Base-by-base conservation (phyloP, 1,139 yeast species). In the Suhomyces guaymorum region DNA sequence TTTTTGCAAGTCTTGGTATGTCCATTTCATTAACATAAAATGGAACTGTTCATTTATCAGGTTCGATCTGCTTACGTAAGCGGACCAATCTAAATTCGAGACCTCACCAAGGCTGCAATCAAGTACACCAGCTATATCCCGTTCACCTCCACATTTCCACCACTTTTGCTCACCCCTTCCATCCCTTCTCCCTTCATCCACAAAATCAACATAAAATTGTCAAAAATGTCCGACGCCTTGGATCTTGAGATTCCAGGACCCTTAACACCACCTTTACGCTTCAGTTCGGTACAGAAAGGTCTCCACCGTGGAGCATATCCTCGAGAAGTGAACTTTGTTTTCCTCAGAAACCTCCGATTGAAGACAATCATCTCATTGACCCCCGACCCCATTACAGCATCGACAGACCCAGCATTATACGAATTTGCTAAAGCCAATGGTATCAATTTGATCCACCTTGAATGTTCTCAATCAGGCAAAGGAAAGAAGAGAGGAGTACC, bases 261-360 rank as follows among this genome's bases (percentile, higher is more conserved):
- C 9, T 54, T 83, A 28, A 82, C 84, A 0, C 94, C 97, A 0
- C 97, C 97, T 1, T 68, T 89, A 42, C 71, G 89, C 46, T 92
- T 84, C 60, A 80, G 80, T 32, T 70, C 78, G 6, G 79, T 89
- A 1, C 86, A 84, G 49, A 78, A 85, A 1, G 70, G 75, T 35
- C 64, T 90, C 4, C 85, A 80, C 52, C 66, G 97, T 32, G 97
- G 97, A 0, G 83, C 95, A 1, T 86, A 85, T 50, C 97, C 97
- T 1, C 73, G 94, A 36, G 78, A 78, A 33, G 74, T 82, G 39
- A 89, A 88, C 54, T 70, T 75, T 40, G 72, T 80, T n/a, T 92
- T 83, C 52, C 64, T 92, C n/a, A 66, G 73, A 45, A 71, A 88
- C 20, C 68, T 89, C 23, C 65, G 74, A 26, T 67, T 92, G 36